Base-by-base conservation (phyloP, 495 filamentous ascomycete genomes). In the Aspergillus sclerotioniger region DNA sequence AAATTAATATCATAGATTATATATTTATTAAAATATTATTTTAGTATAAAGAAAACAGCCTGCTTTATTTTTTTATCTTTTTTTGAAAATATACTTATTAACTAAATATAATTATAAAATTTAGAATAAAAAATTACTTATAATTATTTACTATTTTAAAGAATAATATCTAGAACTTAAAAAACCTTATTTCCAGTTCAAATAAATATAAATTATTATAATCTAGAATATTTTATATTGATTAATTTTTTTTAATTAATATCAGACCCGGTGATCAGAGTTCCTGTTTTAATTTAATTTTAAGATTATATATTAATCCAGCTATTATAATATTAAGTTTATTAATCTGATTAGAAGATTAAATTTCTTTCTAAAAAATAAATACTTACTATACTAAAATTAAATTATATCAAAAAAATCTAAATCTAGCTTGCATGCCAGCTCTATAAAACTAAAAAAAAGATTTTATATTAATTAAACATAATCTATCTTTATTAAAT, bases 111-210 rank as follows among this genome's bases (percentile, higher is more conserved):
- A 53, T 20, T 21, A 53, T 41, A 53, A 39, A 20, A 21, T 39
- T 53, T 19, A 41, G 3, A 53, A 35, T 41, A 25, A 25, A 53
- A 39, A 20, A 20, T 21, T 53, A 53, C 5, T 53, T 53, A 41
- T 53, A 20, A 53, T 53, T 53, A 53, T 53, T 41, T 53, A 53
- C 9, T 53, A 53, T 53, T 53, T 53, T 41, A 53, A 53, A 43
- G 9, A 53, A 53, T 53, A 53, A 25, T 53, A 53, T 33, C 25
- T 43, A 41, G 43, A 53, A 43, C 12, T 53, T 25, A 43, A 53
- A 43, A 53, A 39, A 20, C 25, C 6, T 21, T 53, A 53, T 43
- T 53, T 21, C n/a, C 43, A 39, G 43, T 41, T 41, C 25, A 41
- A 13, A 53, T 41, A 41, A 43, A 41, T 39, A 20, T 41, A 20